phyloP scores from a whole-genome alignment of 2,329 filamentous ascomycete species.

The Scorias spongiosa region DNA sequence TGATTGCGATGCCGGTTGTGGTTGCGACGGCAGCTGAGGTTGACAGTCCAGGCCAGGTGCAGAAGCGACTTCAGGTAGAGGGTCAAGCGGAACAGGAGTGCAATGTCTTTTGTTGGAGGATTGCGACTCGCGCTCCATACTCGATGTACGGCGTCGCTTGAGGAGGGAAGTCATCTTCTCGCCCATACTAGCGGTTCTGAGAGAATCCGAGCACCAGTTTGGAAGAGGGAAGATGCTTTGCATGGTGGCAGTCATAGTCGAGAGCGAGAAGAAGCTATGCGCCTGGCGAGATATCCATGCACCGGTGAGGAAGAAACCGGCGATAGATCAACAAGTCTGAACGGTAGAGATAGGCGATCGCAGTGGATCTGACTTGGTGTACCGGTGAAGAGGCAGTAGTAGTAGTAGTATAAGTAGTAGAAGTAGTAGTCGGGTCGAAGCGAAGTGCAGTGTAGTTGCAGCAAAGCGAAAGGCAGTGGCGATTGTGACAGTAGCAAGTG shows the following conservation, averaged over 20 bases:
- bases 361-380: no score
- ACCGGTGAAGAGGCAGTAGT: no score
- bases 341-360: no score
- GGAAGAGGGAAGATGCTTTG: constrained; percentile 36
- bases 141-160: constrained; percentile 44
- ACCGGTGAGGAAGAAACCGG: neutral
- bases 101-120: neutral
- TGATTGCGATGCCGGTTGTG: constrained; percentile 9
- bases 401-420: no score
- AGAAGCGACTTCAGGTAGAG: constrained; percentile 4
- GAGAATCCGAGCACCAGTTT: constrained; percentile 23
- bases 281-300: neutral
- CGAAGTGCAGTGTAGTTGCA: no score
- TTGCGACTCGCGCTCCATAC: constrained; percentile 20
- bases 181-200: constrained; percentile 27
- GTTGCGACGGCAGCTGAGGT: constrained; percentile 14
- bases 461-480: no score
- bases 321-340: no score
- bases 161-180: constrained; percentile 33
- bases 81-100: constrained; percentile 6
- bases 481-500: no score
- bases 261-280: neutral
- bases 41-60: constrained; percentile 1
- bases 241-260: constrained; percentile 21
- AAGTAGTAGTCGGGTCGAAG: no score